Evolutionary conservation across 768 basidiomycete genomes (phyloP).

Genomic region (Rhizopogon vulgaris): DNA sequence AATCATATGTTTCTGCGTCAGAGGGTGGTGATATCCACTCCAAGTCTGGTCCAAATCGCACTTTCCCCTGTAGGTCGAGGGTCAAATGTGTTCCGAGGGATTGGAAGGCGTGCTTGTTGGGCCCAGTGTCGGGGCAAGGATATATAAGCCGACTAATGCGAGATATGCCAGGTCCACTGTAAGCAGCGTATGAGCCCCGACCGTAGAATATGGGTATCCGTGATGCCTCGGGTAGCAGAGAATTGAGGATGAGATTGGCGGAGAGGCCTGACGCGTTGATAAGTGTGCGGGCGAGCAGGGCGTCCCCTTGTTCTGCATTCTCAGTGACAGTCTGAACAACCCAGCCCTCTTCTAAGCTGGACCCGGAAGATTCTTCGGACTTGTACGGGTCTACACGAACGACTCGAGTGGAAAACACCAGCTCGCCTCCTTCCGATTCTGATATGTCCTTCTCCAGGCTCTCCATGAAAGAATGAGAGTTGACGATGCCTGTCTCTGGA

Average conservation of each 20-base stretch:
- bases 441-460: constrained; percentile 76
- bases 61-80: constrained; percentile 74
- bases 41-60: constrained; percentile 90
- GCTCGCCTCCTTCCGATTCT: constrained; percentile 59
- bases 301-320: constrained; percentile 43
- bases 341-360: constrained; percentile 63
- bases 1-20: constrained; percentile 18
- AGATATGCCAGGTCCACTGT: constrained; percentile 71
- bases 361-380: constrained; percentile 20
- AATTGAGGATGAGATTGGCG: constrained; percentile 64
- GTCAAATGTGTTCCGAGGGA: constrained; percentile 92
- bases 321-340: constrained; percentile 75
- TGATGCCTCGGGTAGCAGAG: constrained; percentile 48
- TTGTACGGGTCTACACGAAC: constrained; percentile 75
- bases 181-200: constrained; percentile 83
- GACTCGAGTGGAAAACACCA: constrained; percentile 75
- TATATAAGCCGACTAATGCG: constrained; percentile 78
- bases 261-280: constrained; percentile 83
- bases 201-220: constrained; percentile 76
- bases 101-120: constrained; percentile 60
- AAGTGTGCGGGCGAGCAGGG: constrained; percentile 66
- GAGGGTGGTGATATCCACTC: constrained; percentile 70
- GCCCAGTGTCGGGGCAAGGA: constrained; percentile 73
- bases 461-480: constrained; percentile 80
- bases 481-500: constrained; percentile 85